A percentile compares a stretch with the other conserved stretches of the same genome.
Evolutionary conservation across 148 eudicot species (phyloP).

Genomic region (Rhododendron griersonianum): DNA sequence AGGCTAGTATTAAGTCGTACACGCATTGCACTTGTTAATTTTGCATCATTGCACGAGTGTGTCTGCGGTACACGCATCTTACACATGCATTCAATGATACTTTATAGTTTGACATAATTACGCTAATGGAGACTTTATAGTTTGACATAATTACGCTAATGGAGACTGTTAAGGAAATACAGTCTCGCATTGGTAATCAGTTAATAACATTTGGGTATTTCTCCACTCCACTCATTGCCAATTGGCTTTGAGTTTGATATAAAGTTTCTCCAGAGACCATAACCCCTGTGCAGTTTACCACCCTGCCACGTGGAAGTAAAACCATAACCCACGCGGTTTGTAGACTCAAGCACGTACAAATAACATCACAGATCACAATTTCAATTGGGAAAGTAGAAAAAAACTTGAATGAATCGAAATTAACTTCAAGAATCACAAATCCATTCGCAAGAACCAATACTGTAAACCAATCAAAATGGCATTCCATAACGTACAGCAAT

Average conservation of each 20-base stretch:
- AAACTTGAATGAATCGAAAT: neutral
- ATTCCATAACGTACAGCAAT: neutral
- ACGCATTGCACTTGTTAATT: neutral
- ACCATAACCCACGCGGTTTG: neutral
- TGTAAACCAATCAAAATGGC: neutral
- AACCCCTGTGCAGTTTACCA: neutral
- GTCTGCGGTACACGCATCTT: neutral
- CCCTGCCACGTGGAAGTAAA: neutral
- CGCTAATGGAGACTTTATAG: neutral
- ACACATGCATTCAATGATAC: neutral
- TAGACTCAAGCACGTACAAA: neutral
- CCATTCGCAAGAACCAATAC: neutral
- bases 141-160: neutral
- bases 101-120: neutral
- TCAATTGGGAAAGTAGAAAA: neutral
- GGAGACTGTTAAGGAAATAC: neutral
- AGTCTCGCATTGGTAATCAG: no score
- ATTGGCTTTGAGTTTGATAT: no score
- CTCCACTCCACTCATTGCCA: no score
- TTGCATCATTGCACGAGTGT: neutral
- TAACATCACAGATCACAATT: neutral
- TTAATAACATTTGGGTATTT: no score
- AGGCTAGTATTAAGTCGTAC: neutral
- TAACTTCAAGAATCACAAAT: neutral
- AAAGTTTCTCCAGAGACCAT: no score